A percentile compares a stretch with the other conserved stretches of the same genome.
These are phyloP conservation scores for Glebionis coronaria DNA, from an alignment of 129 eudicot species.

Conservation along the genomic window DNA sequence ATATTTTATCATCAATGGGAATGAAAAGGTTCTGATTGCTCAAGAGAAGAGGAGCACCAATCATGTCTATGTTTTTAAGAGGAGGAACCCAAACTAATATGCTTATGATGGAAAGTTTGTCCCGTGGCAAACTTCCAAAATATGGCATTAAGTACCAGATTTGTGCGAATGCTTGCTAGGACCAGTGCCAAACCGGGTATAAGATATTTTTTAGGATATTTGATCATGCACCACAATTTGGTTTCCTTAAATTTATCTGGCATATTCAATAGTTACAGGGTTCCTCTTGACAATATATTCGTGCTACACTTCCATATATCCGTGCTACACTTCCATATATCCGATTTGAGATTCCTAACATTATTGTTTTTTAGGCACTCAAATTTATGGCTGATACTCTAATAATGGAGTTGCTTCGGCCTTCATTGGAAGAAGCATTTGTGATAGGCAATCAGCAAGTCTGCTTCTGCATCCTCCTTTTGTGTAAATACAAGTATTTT, in stretches of 20 bases:
- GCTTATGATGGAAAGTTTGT: constrained; percentile 62
- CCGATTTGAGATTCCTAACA: too few relatives aligned
- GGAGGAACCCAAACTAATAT: constrained; percentile 65
- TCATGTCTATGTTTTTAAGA: constrained; percentile 72
- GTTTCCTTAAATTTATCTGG: neutral
- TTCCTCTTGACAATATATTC: too few relatives aligned
- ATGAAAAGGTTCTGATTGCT: constrained; percentile 74
- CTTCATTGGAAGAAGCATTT: constrained; percentile 79
- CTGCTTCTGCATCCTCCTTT: too few relatives aligned
- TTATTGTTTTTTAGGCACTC: too few relatives aligned
- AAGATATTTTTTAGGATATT: too few relatives aligned
- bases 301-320: too few relatives aligned
- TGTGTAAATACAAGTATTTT: too few relatives aligned
- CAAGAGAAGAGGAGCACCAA: constrained; percentile 85
- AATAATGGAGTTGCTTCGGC: constrained; percentile 74
- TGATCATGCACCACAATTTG: too few relatives aligned
- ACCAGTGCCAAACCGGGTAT: constrained; percentile 69
- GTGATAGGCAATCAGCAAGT: neutral
- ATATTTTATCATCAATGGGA: constrained; percentile 72
- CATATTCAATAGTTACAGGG: constrained; percentile 34
- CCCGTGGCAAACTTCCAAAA: constrained; percentile 62
- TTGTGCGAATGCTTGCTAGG: constrained; percentile 28
- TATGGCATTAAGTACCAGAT: constrained; percentile 55
- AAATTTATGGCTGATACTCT: too few relatives aligned
- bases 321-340: too few relatives aligned